These are phyloP conservation scores for Betula pendula DNA, from an alignment of 306 rosid species.

Conservation along the genomic window DNA sequence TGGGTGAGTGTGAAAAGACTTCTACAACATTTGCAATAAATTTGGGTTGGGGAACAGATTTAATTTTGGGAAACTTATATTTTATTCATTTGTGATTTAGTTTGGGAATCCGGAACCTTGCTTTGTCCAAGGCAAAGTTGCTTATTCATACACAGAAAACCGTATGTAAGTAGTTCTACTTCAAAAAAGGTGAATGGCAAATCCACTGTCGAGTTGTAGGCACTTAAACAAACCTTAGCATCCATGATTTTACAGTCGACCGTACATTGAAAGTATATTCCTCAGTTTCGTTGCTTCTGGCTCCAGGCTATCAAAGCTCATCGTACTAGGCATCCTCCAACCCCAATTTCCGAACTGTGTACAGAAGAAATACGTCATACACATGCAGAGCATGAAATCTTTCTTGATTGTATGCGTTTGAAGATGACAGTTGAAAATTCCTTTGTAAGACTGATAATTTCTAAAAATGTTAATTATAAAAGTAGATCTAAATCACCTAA, in stretches of 20 bases:
- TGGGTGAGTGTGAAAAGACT: no score
- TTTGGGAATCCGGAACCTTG: background rate
- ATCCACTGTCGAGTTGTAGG: background rate
- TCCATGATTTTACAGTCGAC: constrained; percentile 56
- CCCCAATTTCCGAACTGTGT: constrained; percentile 92
- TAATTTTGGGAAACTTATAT: no score
- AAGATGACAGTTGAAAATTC: background rate
- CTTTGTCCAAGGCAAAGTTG: background rate
- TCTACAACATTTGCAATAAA: no score
- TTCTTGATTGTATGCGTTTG: background rate
- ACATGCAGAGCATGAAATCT: background rate
- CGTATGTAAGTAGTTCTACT: background rate
- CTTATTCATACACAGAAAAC: background rate
- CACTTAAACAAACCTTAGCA: constrained; percentile 9
- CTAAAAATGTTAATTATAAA: background rate
- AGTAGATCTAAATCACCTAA: background rate
- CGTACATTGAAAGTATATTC: constrained; percentile 62
- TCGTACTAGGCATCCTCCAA: constrained; percentile 72
- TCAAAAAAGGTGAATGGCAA: background rate
- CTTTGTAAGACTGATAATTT: background rate
- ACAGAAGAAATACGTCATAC: background rate
- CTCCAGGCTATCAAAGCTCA: constrained; percentile 72
- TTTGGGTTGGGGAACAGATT: no score
- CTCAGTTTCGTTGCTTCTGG: constrained; percentile 60
- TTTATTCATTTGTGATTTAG: no score